phyloP scores from a whole-genome alignment of 2,329 filamentous ascomycete genomes.

The Emericellopsis atlantica region DNA sequence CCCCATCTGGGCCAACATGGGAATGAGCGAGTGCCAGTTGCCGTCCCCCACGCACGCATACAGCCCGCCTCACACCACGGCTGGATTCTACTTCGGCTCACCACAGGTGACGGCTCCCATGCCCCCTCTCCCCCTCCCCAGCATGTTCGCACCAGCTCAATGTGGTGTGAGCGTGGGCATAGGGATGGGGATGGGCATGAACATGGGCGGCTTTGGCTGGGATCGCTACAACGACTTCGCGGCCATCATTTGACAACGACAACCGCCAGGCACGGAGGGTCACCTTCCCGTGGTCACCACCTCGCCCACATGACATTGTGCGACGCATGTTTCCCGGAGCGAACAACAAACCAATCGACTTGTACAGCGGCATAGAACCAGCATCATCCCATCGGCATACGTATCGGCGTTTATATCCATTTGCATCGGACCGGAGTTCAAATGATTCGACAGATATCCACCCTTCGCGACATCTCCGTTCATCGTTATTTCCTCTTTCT shows the following conservation, averaged over 20 bases:
- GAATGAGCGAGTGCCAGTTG: conserved; percentile 60
- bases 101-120: conserved; percentile 64
- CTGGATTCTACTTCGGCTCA: conserved; percentile 67
- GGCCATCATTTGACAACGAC: conserved; percentile 72
- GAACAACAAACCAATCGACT: conserved; percentile 14
- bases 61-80: conserved; percentile 59
- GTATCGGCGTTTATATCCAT: conserved; percentile 23
- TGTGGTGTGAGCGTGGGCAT: conserved; percentile 72
- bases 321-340: conserved; percentile 18
- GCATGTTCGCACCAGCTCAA: conserved; percentile 64
- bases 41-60: conserved; percentile 71
- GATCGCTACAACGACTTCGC: conserved; percentile 76
- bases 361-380: conserved; percentile 24
- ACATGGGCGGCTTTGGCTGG: conserved; percentile 54
- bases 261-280: conserved; percentile 27
- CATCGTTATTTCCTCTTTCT: conserved; percentile 18
- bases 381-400: conserved; percentile 16
- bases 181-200: conserved; percentile 21
- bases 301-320: conserved; percentile 24
- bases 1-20: conserved; percentile 69
- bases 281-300: conserved; percentile 27
- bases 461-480: conserved; percentile 14
- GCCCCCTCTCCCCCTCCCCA: conserved; percentile 68
- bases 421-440: conserved; percentile 30
- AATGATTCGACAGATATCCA: conserved; percentile 22